Conservation (phyloP, 208 protist species). For the Trypanosoma vivax region DNA sequence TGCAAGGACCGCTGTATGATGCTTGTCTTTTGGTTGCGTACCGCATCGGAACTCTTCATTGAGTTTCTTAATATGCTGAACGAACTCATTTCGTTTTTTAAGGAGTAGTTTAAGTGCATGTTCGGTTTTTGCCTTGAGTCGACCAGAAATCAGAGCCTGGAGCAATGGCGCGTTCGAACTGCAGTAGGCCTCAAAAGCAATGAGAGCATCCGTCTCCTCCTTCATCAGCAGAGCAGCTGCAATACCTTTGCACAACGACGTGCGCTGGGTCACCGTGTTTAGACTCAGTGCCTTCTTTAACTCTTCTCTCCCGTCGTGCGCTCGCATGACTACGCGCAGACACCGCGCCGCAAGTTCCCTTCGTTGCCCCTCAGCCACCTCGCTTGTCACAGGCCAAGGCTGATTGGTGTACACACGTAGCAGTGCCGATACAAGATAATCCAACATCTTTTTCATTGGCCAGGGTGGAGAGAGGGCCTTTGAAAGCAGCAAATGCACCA, state of each 20-base stretch:
- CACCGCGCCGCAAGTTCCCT: conserved; percentile 45
- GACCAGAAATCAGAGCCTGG: conserved; percentile 58
- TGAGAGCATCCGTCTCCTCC: conserved; percentile 27
- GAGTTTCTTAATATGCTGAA: conserved; percentile 75
- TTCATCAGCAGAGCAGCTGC: conserved; percentile 25
- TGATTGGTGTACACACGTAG: conserved; percentile 58
- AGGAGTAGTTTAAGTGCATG: conserved; percentile 51
- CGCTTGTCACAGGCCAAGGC: conserved; percentile 53
- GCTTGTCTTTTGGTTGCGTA: conserved; percentile 32
- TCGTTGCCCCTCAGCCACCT: conserved; percentile 36
- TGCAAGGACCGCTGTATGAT: conserved; percentile 27
- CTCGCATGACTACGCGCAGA: conserved; percentile 49
- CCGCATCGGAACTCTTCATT: conserved; percentile 36
- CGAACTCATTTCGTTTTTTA: conserved; percentile 67
- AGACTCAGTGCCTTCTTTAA: conserved; percentile 61
- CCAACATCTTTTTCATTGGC: conserved; percentile 66
- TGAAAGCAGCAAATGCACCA: conserved; percentile 45
- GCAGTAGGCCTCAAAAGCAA: conserved; percentile 54
- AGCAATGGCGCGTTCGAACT: conserved; percentile 39
- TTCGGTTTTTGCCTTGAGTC: conserved; percentile 65
- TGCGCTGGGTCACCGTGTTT: conserved; percentile 60
- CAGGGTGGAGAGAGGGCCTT: conserved; percentile 46
- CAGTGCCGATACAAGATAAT: conserved; percentile 59
- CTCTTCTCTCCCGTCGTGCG: conserved; percentile 57
- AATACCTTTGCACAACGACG: conserved; percentile 76